A percentile compares a stretch with the other conserved stretches of the same genome.
Conservation (phyloP, 345 rosid species). For the Linum usitatissimum region DNA sequence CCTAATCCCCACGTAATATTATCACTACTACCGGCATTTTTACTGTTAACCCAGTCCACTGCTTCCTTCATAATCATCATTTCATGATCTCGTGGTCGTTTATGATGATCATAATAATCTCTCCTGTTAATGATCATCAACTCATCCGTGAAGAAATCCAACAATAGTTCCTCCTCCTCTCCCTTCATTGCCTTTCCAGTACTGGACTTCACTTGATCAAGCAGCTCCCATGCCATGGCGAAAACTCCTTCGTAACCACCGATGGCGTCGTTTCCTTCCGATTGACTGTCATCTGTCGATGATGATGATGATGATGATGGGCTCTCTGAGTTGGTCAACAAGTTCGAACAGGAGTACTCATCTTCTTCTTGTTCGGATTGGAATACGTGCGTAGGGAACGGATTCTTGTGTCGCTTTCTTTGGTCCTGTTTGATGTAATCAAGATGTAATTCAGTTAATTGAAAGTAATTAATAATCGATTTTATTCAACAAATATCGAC, state of each 20-base stretch:
- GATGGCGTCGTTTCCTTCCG: neutral
- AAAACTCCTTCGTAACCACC: neutral
- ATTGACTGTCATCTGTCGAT: no score
- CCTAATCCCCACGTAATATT: neutral
- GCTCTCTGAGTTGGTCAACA: neutral
- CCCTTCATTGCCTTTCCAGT: no score
- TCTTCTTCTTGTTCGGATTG: no score
- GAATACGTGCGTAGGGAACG: no score
- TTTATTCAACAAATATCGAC: no score
- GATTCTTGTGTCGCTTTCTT: no score
- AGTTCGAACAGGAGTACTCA: no score
- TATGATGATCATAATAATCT: neutral
- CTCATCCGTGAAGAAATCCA: constrained; percentile 4
- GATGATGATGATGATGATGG: neutral
- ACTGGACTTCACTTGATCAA: neutral
- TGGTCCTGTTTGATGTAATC: neutral
- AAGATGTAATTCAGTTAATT: no score
- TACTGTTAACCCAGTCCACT: neutral
- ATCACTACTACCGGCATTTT: no score
- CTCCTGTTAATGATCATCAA: neutral
- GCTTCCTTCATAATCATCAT: neutral
- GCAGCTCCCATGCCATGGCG: neutral
- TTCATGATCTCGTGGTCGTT: neutral
- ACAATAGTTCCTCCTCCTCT: neutral
- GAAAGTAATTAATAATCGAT: no score